Base-by-base conservation (phyloP, 2,329 filamentous ascomycete species). In the Cordyceps sp. region DNA sequence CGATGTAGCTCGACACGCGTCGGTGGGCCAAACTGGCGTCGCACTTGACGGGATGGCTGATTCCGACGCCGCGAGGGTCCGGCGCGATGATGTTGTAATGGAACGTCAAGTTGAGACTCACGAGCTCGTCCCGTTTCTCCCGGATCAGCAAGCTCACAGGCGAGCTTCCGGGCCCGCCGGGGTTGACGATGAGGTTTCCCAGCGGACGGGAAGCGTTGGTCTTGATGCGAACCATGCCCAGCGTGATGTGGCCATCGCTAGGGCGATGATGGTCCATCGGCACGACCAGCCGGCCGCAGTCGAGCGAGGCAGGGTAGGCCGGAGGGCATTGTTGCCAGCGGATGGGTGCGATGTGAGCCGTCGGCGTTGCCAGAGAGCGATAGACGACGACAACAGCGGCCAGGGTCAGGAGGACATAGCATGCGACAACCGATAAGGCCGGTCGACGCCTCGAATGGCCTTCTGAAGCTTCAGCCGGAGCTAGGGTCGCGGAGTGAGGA, bases 31-130 rank as follows among this genome's bases (percentile, higher is more conserved):
- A 1, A 19, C 14, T 17, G 20, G 25, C 24, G 17, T 27, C 15
- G 25, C 31, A 32, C 12, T 15, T 14, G 4, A 32, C 17, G 12
- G 31, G 31, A 19, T 23, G 17, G 26, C 31, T 33, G 21, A 26
- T n/a, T 6, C 31, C 31, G 14, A 33, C 31, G 10, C 31, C 31
- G 10, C 31, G 26, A 29, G 31, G 31, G 13, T 33, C 31, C 14
- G 31, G 31, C n/a, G 26, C 31, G 20, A 33, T 33, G 10, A 33
- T 21, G 16, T 33, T 24, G 31, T 18, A 33, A 12, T 17, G 20
- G 14, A 19, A 10, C 14, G 13, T 18, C 5, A 33, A 26, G 19
- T 24, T 25, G 6, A 7, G 14, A 7, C 31, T 23, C n/a, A 28
- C 31, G 3, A 33, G n/a, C 24, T 28, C 19, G 14, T 16, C 9